phyloP scores from a whole-genome alignment of 306 rosid species.

The Hippophae rhamnoides region DNA sequence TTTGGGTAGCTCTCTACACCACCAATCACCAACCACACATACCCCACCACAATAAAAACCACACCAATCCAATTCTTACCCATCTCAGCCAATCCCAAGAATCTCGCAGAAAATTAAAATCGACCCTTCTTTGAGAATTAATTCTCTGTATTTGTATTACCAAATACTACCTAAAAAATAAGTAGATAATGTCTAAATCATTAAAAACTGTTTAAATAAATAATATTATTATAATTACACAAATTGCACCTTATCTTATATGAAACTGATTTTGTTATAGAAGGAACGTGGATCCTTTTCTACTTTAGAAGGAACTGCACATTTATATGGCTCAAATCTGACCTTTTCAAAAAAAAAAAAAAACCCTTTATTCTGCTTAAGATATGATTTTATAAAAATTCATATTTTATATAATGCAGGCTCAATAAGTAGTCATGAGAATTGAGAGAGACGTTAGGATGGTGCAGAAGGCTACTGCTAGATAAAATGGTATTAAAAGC shows the following conservation, averaged over 20 bases:
- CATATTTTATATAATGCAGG: not conserved
- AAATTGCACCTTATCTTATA: not conserved
- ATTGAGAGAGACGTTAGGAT: constrained; percentile 11
- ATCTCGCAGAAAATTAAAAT: constrained; percentile 5
- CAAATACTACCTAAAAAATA: not conserved
- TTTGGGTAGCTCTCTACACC: constrained; percentile 48
- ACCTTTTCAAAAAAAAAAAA: not conserved
- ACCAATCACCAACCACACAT: constrained; percentile 4
- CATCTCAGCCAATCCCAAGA: constrained; percentile 29
- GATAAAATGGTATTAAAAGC: not conserved
- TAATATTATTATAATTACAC: not conserved
- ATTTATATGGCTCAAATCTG: not conserved
- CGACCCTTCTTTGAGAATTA: constrained; percentile 11
- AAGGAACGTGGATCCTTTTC: constrained; percentile 38
- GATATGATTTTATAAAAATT: not conserved
- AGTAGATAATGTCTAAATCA: not conserved
- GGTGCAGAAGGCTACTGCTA: constrained; percentile 4
- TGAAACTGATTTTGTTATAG: constrained; percentile 17
- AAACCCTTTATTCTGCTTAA: not conserved
- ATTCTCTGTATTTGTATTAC: not conserved
- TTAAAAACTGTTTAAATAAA: not conserved
- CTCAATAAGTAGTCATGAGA: not conserved
- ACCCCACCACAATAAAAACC: constrained; percentile 10
- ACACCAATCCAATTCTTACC: constrained; percentile 34
- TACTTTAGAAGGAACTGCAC: constrained; percentile 21